Evolutionary conservation across 352 stramenopile genomes (phyloP), one percentile per base, ranked within the genome.

Genomic region (Hyaloperonospora brassicae): DNA sequence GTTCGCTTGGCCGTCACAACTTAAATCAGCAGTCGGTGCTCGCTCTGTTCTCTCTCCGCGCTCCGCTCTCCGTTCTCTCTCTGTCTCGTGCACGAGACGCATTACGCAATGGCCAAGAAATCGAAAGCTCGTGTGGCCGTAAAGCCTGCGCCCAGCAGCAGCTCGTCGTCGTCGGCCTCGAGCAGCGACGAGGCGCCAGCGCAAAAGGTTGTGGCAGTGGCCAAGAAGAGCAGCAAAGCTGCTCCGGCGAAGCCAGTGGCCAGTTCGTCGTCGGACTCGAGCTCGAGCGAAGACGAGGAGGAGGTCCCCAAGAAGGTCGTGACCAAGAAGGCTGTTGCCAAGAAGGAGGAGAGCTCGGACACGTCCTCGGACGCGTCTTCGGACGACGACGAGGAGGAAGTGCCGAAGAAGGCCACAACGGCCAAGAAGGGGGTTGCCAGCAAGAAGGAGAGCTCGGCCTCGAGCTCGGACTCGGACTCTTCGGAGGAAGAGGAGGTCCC

Each of bases 211-310:
- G 60, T 72, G 17, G 27, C 27, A 3, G 59, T 59, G 2, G 57
- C 68, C 38, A 91, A 90, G 72, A 89, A 89, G 65, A 66, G 25
- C 36, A 49, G 48, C 17, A 82, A 84, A 57, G 64, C 17, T 2
- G 52, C 55, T 3, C 50, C 50, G 24, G 76, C 76, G 53, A 81
- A 81, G 62, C 45, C 62, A n/a, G 63, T 66, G 40, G 64, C 68
- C 50, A 77, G 58, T 34, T 75, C 62, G 21, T 59, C 55, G 10
- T 66, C 53, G 17, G 73, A 86, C 57, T 69, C 60, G 30, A 44
- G n/a, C 7, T 76, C 62, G 9, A 69, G 84, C 13, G 71, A 79
- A 38, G 70, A 79, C n/a, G n/a, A n/a, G n/a, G n/a, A n/a, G 45
- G 57, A 69, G 25, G 55, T 38, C 4, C 47, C 61, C 1, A 74